Evolutionary conservation across 2,329 filamentous ascomycete genomes (phyloP).

Genomic region (Beauveria brongniartii): DNA sequence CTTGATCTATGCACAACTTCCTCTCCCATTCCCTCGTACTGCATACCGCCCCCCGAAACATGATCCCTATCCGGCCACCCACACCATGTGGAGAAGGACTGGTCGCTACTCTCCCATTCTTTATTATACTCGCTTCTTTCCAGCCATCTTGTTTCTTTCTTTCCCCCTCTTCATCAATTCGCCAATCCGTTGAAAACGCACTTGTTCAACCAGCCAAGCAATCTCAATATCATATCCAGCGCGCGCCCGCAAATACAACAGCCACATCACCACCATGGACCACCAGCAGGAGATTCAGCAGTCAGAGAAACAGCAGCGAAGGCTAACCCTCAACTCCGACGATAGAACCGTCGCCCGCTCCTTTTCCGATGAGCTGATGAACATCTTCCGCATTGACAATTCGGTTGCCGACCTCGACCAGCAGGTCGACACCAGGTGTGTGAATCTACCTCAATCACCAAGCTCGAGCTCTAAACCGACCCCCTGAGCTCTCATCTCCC

Average conservation of each 20-base stretch:
- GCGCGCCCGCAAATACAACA: not conserved
- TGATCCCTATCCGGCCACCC: constrained; percentile 5
- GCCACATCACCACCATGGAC: not conserved
- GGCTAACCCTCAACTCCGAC: constrained; percentile 7
- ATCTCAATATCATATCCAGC: not conserved
- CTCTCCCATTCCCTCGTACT: not conserved
- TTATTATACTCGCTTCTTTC: constrained; percentile 7
- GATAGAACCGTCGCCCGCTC: constrained; percentile 75
- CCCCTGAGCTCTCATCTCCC: not conserved
- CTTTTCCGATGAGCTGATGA: constrained; percentile 79
- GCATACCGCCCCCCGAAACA: not conserved
- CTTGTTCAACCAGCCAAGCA: constrained; percentile 11
- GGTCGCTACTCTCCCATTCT: constrained; percentile 6
- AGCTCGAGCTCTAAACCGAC: not conserved
- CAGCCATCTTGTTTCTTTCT: not conserved
- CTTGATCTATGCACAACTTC: not conserved
- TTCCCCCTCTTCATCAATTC: not conserved
- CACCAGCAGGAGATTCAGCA: not conserved
- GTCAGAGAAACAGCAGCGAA: constrained; percentile 4
- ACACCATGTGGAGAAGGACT: constrained; percentile 10
- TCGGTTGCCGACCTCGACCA: constrained; percentile 65
- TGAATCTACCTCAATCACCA: constrained; percentile 12
- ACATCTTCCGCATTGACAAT: constrained; percentile 82
- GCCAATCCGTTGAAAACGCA: not conserved
- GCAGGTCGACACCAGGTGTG: constrained; percentile 75